These are phyloP conservation scores for Stachybotrys chlorohalonatus DNA, from an alignment of 2,329 filamentous ascomycete species.

Conservation along the genomic window DNA sequence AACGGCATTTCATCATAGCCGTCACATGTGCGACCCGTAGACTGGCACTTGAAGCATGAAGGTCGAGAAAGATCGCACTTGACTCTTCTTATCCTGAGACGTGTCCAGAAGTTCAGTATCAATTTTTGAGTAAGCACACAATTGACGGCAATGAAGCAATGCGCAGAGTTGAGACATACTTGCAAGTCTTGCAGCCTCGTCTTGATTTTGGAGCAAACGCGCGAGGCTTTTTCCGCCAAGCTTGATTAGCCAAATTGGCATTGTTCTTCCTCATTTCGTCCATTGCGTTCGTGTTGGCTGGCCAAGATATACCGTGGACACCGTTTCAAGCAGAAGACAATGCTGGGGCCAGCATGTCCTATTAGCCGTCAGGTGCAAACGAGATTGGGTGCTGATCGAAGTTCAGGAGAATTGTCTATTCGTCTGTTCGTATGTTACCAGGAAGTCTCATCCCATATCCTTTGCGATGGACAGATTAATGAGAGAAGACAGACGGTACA, in stretches of 20 bases:
- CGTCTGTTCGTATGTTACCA: neutral
- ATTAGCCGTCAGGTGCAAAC: no score
- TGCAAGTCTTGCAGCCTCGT: slow-evolving; percentile 29
- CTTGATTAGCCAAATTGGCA: slow-evolving; percentile 15
- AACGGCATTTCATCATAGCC: slow-evolving; percentile 16
- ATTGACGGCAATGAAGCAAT: slow-evolving; percentile 7
- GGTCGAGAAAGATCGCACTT: slow-evolving; percentile 26
- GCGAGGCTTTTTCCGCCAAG: slow-evolving; percentile 27
- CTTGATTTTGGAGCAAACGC: slow-evolving; percentile 28
- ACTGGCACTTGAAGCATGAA: slow-evolving; percentile 24
- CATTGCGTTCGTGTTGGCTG: neutral
- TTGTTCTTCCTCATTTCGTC: slow-evolving; percentile 2
- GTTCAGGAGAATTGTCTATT: neutral
- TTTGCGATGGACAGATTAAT: neutral
- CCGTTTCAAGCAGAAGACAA: neutral
- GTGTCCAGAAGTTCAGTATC: neutral
- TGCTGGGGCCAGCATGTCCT: neutral
- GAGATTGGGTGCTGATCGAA: neutral
- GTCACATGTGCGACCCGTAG: slow-evolving; percentile 27
- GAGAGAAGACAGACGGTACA: neutral
- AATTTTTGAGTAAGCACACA: neutral
- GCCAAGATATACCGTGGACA: neutral
- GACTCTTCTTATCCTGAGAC: slow-evolving; percentile 22
- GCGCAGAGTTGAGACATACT: slow-evolving; percentile 11
- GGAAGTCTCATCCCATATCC: neutral